phyloP scores from a whole-genome alignment of 495 filamentous ascomycete species.

The Tuber melanosporum region DNA sequence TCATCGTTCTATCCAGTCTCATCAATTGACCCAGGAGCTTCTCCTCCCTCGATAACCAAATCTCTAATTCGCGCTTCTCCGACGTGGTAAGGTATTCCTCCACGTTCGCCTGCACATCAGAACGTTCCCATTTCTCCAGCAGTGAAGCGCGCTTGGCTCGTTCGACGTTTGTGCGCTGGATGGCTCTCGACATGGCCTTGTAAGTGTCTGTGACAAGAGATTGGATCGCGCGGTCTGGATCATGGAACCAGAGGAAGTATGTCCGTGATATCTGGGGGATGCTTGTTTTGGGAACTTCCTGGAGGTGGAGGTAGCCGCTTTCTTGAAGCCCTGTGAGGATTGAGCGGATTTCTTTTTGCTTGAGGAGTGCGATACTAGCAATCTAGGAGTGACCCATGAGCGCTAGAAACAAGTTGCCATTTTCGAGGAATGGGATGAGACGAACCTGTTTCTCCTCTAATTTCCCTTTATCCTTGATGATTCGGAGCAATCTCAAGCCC shows the following conservation, averaged over 20 bases:
- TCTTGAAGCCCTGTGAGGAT: slow-evolving; percentile 75
- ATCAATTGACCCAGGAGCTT: slow-evolving; percentile 67
- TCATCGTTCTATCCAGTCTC: slow-evolving; percentile 76
- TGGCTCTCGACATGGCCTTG: slow-evolving; percentile 76
- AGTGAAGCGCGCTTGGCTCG: slow-evolving; percentile 59
- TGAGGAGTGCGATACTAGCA: slow-evolving; percentile 64
- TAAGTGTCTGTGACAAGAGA: slow-evolving; percentile 70
- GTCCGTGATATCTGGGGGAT: slow-evolving; percentile 69
- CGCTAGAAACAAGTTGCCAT: neutral
- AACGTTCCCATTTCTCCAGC: slow-evolving; percentile 68
- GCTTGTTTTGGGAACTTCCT: slow-evolving; percentile 82
- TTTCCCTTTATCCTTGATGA: slow-evolving; percentile 78
- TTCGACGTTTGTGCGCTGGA: slow-evolving; percentile 71
- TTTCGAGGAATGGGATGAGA: neutral
- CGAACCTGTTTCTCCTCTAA: slow-evolving; percentile 72
- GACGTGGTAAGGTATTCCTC: slow-evolving; percentile 63
- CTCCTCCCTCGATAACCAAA: slow-evolving; percentile 67
- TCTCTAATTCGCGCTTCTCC: slow-evolving; percentile 59
- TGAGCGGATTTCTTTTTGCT: slow-evolving; percentile 70
- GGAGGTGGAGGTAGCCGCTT: slow-evolving; percentile 74
- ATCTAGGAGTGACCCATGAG: slow-evolving; percentile 43
- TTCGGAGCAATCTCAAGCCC: slow-evolving; percentile 69
- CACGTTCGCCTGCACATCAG: slow-evolving; percentile 73
- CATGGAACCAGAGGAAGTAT: slow-evolving; percentile 86
- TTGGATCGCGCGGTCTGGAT: slow-evolving; percentile 59